Percentiles rank a stretch among this genome's conserved stretches.
These are phyloP conservation scores for Candida pseudofarinosa DNA, from an alignment of 805 yeast species.

Conservation along the genomic window DNA sequence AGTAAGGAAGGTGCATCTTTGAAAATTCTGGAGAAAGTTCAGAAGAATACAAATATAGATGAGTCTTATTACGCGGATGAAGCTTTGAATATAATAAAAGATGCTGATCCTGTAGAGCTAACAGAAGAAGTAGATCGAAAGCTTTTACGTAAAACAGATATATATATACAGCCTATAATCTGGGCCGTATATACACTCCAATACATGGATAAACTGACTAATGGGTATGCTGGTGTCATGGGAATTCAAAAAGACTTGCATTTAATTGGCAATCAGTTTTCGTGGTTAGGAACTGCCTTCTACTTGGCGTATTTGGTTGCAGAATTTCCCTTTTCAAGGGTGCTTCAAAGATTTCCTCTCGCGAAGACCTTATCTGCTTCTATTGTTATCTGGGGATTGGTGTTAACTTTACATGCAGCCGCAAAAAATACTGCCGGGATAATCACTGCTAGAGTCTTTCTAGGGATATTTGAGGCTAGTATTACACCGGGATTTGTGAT, in stretches of 20 bases:
- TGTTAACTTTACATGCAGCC: slow-evolving; percentile 4
- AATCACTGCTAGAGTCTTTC: slow-evolving; percentile 5
- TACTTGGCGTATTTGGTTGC: slow-evolving; percentile 30
- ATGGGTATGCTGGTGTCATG: slow-evolving; percentile 44
- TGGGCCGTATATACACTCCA: slow-evolving; percentile 30
- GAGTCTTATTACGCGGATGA: slow-evolving; percentile 38
- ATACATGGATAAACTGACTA: slow-evolving; percentile 43
- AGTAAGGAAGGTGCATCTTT: too few species aligned
- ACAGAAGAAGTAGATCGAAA: slow-evolving; percentile 13
- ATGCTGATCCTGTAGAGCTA: slow-evolving; percentile 10
- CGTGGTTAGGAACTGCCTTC: slow-evolving; percentile 44
- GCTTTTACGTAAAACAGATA: slow-evolving; percentile 18
- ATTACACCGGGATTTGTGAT: slow-evolving; percentile 9
- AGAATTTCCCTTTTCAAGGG: too few species aligned
- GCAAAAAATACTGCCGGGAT: slow-evolving; percentile 14
- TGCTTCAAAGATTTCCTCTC: slow-evolving; percentile 15
- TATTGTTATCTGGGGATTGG: slow-evolving; percentile 9
- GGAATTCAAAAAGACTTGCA: slow-evolving; percentile 38
- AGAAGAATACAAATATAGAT: too few species aligned
- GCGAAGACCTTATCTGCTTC: slow-evolving; percentile 15
- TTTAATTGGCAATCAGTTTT: slow-evolving; percentile 35
- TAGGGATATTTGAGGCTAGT: slow-evolving; percentile 21
- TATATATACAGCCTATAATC: slow-evolving; percentile 25
- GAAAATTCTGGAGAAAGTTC: too few species aligned
- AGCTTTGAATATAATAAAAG: slow-evolving; percentile 30